phyloP scores from a whole-genome alignment of 1,284 basidiomycete species.

The Taiwanofungus camphoratus region DNA sequence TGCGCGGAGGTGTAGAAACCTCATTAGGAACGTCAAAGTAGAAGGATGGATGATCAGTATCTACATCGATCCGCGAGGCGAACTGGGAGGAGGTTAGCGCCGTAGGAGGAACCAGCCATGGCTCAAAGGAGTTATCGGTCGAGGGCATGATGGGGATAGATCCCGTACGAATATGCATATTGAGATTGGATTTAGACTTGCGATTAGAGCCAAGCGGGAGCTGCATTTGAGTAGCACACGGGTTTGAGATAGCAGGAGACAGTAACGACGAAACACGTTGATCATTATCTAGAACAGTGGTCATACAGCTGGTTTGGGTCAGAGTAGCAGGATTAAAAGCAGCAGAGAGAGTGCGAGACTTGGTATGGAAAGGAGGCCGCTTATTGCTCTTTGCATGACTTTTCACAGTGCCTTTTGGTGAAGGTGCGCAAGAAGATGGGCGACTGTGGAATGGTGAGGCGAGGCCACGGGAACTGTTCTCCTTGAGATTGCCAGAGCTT shows the following conservation, averaged over 20 bases:
- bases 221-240: background rate
- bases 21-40: slow-evolving; percentile 26
- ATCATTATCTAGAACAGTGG: background rate
- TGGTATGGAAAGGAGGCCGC: slow-evolving; percentile 20
- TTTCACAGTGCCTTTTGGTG: slow-evolving; percentile 28
- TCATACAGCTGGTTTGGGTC: background rate
- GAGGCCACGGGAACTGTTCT: slow-evolving; percentile 34
- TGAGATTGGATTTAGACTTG: background rate
- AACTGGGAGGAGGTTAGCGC: slow-evolving; percentile 20
- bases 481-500: slow-evolving; percentile 41
- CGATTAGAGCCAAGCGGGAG: background rate
- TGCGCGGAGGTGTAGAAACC: slow-evolving; percentile 28
- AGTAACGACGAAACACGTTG: background rate
- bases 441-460: slow-evolving; percentile 37
- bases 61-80: slow-evolving; percentile 14
- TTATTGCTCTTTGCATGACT: slow-evolving; percentile 12
- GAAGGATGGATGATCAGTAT: slow-evolving; percentile 23
- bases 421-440: slow-evolving; percentile 36
- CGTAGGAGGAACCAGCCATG: slow-evolving; percentile 30
- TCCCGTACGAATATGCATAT: slow-evolving; percentile 21
- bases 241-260: background rate
- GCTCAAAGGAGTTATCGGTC: slow-evolving; percentile 17
- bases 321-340: slow-evolving; percentile 12
- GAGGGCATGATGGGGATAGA: slow-evolving; percentile 22
- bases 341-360: slow-evolving; percentile 32